Evolutionary conservation across 2,329 filamentous ascomycete genomes (phyloP).

Genomic region (Xylariaceae sp.): DNA sequence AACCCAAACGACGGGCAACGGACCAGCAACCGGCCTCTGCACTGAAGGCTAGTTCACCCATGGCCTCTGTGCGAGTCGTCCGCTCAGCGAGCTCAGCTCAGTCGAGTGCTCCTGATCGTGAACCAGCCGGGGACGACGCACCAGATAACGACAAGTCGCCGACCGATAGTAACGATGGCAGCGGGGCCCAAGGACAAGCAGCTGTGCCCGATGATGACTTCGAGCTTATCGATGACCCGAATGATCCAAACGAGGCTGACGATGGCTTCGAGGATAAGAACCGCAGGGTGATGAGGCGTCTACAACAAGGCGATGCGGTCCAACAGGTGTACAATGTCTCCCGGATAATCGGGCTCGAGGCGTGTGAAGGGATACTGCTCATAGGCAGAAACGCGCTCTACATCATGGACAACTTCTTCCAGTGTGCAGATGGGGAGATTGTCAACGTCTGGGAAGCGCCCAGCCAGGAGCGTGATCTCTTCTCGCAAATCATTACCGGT

Average conservation of each 20-base stretch:
- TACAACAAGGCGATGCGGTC: constrained; percentile 85
- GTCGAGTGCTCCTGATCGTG: constrained; percentile 18
- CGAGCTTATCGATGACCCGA: constrained; percentile 90
- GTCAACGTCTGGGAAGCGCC: constrained; percentile 95
- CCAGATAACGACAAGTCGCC: constrained; percentile 17
- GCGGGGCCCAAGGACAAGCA: constrained; percentile 24
- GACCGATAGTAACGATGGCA: constrained; percentile 23
- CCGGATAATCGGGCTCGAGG: constrained; percentile 86
- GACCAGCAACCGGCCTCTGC: constrained; percentile 35
- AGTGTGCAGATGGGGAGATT: constrained; percentile 90
- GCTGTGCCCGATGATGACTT: constrained; percentile 76
- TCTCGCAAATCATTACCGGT: constrained; percentile 87
- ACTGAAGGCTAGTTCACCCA: constrained; percentile 29
- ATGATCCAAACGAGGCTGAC: constrained; percentile 68
- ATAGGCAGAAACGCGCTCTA: constrained; percentile 89
- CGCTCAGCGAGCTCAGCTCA: constrained; percentile 18
- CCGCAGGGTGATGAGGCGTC: constrained; percentile 89
- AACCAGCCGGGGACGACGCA: constrained; percentile 16
- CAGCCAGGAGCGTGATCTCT: constrained; percentile 85
- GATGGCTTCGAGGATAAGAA: constrained; percentile 95
- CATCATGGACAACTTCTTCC: constrained; percentile 94
- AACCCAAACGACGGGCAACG: constrained; percentile 69
- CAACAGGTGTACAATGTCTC: constrained; percentile 95
- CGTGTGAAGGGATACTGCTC: constrained; percentile 87
- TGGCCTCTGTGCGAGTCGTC: constrained; percentile 9